phyloP scores from a whole-genome alignment of 805 yeast species.

The Monosporozyma solicola region DNA sequence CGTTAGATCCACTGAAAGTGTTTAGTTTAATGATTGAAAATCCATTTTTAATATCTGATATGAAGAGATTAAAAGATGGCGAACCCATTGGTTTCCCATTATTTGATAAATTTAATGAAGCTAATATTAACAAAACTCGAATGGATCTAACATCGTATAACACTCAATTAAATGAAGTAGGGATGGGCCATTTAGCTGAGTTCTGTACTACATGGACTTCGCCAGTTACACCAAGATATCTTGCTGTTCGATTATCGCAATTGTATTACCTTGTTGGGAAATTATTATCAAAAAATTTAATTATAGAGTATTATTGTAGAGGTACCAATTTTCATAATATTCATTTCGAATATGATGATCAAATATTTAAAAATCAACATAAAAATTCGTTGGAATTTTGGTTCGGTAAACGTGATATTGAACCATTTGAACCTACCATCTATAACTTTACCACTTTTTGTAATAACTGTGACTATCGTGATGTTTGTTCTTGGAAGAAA shows the following conservation, averaged over 20 bases:
- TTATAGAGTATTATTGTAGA: slow-evolving; percentile 47
- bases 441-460: slow-evolving; percentile 37
- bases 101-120: slow-evolving; percentile 27
- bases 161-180: slow-evolving; percentile 7
- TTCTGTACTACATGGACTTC: slow-evolving; percentile 39
- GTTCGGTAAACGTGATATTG: slow-evolving; percentile 49
- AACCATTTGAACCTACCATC: slow-evolving; percentile 31
- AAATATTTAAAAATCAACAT: slow-evolving; percentile 26
- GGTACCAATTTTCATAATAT: slow-evolving; percentile 36
- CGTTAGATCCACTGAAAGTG: not conserved
- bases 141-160: slow-evolving; percentile 16
- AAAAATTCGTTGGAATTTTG: slow-evolving; percentile 39
- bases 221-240: slow-evolving; percentile 48
- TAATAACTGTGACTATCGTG: slow-evolving; percentile 44
- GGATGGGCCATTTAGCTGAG: slow-evolving; percentile 17
- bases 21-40: slow-evolving; percentile 26
- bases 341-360: slow-evolving; percentile 32
- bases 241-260: slow-evolving; percentile 49
- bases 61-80: slow-evolving; percentile 39
- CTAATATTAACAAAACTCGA: not conserved
- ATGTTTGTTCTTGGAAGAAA: slow-evolving; percentile 35
- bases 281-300: slow-evolving; percentile 31
- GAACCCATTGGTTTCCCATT: slow-evolving; percentile 33
- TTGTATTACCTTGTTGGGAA: slow-evolving; percentile 22
- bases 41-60: slow-evolving; percentile 37